phyloP scores from a whole-genome alignment of 768 basidiomycete genomes.

The Suillus variegatus region DNA sequence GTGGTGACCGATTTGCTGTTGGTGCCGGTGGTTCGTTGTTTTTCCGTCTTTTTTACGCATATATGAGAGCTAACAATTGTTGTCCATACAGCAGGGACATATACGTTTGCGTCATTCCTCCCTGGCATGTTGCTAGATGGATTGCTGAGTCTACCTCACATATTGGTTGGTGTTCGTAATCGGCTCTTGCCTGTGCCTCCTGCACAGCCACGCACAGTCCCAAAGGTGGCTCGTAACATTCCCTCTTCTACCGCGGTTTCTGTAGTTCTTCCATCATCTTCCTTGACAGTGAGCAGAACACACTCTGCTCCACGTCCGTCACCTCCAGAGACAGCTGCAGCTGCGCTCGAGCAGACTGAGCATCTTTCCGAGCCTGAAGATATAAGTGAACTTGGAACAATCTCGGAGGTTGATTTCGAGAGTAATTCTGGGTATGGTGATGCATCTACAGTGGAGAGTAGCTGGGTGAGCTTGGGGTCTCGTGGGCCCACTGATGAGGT shows the following conservation, averaged over 20 bases:
- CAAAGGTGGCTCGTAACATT: conserved; percentile 17
- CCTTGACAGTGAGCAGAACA: conserved; percentile 4
- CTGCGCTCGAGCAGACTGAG: conserved; percentile 12
- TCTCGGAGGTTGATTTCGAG: conserved; percentile 70
- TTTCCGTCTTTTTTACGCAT: conserved; percentile 1
- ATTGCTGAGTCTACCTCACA: conserved; percentile 65
- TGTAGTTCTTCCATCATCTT: background rate
- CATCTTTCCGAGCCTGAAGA: conserved; percentile 13
- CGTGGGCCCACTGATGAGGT: conserved; percentile 20
- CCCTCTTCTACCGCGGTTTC: conserved; percentile 8
- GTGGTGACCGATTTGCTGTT: conserved; percentile 68
- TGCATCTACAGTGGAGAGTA: conserved; percentile 51
- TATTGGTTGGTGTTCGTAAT: conserved; percentile 64
- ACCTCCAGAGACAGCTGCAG: background rate
- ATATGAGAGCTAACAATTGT: conserved; percentile 13
- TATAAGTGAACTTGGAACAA: conserved; percentile 38
- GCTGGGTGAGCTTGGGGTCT: conserved; percentile 66
- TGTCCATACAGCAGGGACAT: conserved; percentile 58
- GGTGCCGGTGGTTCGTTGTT: conserved; percentile 73
- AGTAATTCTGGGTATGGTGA: conserved; percentile 60
- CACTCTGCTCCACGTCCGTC: background rate
- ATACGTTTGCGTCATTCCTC: conserved; percentile 68
- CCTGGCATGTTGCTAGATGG: conserved; percentile 64
- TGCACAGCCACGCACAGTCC: conserved; percentile 32
- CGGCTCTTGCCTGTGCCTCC: conserved; percentile 56